Conservation (phyloP, 169 alveolate genomes). For the Eimeria falciformis region DNA sequence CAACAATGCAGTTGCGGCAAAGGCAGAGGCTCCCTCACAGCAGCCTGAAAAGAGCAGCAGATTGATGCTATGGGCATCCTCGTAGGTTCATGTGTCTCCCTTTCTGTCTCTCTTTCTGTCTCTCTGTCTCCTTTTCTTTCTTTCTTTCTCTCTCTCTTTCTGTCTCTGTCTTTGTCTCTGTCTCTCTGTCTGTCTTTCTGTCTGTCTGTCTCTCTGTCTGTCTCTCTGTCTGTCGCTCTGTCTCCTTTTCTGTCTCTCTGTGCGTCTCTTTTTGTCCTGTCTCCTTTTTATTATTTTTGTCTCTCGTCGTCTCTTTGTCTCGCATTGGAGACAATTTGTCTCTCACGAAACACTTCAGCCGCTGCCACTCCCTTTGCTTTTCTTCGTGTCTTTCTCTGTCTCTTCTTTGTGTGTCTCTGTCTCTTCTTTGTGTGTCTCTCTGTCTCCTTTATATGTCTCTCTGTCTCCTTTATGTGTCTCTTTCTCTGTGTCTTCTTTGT, state of each 20-base stretch:
- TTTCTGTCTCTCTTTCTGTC: background rate
- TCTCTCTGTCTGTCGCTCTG: background rate
- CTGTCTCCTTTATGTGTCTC: background rate
- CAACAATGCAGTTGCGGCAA: slow-evolving; percentile 54
- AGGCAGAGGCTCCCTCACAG: slow-evolving; percentile 26
- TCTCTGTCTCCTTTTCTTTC: background rate
- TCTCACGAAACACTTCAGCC: no score
- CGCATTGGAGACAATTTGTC: no score
- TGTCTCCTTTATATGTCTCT: background rate
- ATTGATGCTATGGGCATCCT: background rate
- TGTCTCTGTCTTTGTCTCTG: background rate
- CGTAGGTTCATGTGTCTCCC: background rate
- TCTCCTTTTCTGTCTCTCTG: background rate
- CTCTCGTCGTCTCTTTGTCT: background rate
- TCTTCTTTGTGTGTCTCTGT: background rate
- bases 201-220: background rate
- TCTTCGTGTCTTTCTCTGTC: background rate
- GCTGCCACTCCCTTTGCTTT: no score
- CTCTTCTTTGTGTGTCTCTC: background rate
- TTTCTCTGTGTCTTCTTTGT: background rate
- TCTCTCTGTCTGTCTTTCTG: no score
- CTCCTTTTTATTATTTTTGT: background rate
- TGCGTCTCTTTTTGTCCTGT: background rate
- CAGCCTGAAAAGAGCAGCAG: background rate
- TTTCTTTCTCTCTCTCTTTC: background rate